A percentile compares a stretch with the other conserved stretches of the same genome.
phyloP scores from a whole-genome alignment of 257 asterid genomes.

The Ajuga chamaepitys region DNA sequence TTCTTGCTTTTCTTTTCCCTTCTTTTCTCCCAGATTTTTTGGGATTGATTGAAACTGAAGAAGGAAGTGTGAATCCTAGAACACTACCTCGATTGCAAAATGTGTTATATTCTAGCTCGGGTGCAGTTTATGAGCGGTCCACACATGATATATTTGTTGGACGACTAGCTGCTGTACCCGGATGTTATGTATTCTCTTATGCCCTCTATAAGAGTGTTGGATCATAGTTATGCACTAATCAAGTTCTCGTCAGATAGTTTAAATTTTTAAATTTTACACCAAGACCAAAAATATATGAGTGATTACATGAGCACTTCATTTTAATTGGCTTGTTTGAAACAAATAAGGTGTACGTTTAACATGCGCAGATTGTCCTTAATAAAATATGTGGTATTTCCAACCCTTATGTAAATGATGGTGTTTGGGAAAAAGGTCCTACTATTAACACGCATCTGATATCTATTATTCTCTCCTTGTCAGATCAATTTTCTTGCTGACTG shows the following conservation, averaged over 20 bases:
- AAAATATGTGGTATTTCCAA: not conserved
- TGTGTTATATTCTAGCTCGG: constrained; percentile 44
- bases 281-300: too few species aligned
- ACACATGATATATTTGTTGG: constrained; percentile 65
- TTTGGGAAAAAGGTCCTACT: too few species aligned
- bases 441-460: too few species aligned
- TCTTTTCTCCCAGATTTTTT: constrained; percentile 56
- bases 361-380: not conserved
- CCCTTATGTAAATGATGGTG: not conserved
- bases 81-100: constrained; percentile 80
- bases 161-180: constrained; percentile 69
- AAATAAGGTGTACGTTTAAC: not conserved
- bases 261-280: too few species aligned
- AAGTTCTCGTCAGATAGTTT: constrained; percentile 7
- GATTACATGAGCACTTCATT: not conserved
- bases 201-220: not conserved
- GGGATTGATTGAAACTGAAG: constrained; percentile 99
- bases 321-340: not conserved
- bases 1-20: not conserved
- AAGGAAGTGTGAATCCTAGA: constrained; percentile 83
- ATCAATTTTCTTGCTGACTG: not conserved
- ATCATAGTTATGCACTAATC: not conserved
- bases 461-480: too few species aligned
- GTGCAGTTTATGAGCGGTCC: constrained; percentile 36
- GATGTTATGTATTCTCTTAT: constrained; percentile 71